These are phyloP conservation scores for Dioszegia crocea DNA, from an alignment of 768 basidiomycete species.

Conservation along the genomic window DNA sequence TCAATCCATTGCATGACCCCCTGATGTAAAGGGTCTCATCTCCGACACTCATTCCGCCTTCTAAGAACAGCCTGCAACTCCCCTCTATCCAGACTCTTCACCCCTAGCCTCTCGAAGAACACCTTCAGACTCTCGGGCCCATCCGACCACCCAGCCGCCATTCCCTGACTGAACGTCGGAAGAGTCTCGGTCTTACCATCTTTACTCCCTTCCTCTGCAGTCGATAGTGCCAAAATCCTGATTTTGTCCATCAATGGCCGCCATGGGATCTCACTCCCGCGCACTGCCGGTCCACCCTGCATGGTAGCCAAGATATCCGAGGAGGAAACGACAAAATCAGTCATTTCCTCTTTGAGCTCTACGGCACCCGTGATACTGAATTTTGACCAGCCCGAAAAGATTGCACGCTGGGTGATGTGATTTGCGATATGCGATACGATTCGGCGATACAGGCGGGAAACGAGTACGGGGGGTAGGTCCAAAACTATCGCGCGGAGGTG, in stretches of 20 bases:
- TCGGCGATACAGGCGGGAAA: slow-evolving; percentile 68
- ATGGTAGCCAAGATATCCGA: neutral
- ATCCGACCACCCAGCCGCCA: slow-evolving; percentile 43
- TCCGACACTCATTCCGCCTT: slow-evolving; percentile 44
- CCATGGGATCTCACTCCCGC: slow-evolving; percentile 39
- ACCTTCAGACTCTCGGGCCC: slow-evolving; percentile 19
- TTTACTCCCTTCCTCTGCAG: slow-evolving; percentile 53
- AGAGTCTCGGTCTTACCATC: neutral
- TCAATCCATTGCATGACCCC: too few relatives aligned
- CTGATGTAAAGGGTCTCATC: neutral
- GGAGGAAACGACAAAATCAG: slow-evolving; percentile 63
- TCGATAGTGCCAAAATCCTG: slow-evolving; percentile 71
- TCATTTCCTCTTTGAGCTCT: slow-evolving; percentile 66
- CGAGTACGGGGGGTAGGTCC: slow-evolving; percentile 59
- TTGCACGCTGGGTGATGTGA: slow-evolving; percentile 76
- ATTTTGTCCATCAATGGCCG: slow-evolving; percentile 46
- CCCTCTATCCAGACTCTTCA: slow-evolving; percentile 22
- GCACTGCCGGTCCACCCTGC: neutral
- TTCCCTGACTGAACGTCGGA: slow-evolving; percentile 40
- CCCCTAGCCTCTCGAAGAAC: slow-evolving; percentile 27
- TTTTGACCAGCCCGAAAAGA: slow-evolving; percentile 67
- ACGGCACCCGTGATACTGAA: slow-evolving; percentile 62
- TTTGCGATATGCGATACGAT: slow-evolving; percentile 67
- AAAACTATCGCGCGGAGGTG: slow-evolving; percentile 66
- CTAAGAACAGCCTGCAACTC: slow-evolving; percentile 39